Evolutionary conservation across 768 basidiomycete genomes (phyloP).

Genomic region (Auricularia auricula-judae): DNA sequence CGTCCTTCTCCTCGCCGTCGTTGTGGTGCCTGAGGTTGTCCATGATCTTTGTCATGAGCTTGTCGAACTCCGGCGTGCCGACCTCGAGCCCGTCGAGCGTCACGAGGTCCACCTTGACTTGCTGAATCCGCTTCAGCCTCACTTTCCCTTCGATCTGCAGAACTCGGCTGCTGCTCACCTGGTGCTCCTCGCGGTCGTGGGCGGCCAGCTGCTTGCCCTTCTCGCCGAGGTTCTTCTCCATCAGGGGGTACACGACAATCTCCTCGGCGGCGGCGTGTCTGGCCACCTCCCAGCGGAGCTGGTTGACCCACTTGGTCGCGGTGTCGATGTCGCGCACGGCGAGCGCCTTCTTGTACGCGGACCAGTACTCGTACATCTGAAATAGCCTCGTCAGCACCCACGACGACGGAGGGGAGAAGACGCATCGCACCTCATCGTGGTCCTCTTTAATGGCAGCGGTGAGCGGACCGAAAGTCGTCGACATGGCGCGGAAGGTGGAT

Average conservation of each 20-base stretch:
- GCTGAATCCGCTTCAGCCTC: not conserved
- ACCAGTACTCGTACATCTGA: conserved; percentile 49
- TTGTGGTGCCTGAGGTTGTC: conserved; percentile 40
- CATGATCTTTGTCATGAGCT: conserved; percentile 34
- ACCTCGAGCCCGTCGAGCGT: conserved; percentile 28
- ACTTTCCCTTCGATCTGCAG: no score
- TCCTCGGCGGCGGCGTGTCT: conserved; percentile 54
- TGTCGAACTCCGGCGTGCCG: conserved; percentile 24
- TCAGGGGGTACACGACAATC: conserved; percentile 50
- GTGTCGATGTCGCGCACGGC: conserved; percentile 32
- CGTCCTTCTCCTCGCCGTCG: conserved; percentile 45
- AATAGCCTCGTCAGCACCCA: not conserved
- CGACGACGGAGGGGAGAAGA: not conserved
- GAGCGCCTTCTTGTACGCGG: conserved; percentile 29
- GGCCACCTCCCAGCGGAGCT: conserved; percentile 40
- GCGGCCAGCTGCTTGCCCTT: conserved; percentile 40
- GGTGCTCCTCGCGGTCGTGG: conserved; percentile 46
- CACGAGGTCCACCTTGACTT: conserved; percentile 31
- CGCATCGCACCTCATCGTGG: conserved; percentile 31
- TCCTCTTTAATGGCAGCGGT: conserved; percentile 37
- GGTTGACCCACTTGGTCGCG: conserved; percentile 42
- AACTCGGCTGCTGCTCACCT: conserved; percentile 21
- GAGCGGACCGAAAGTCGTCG: conserved; percentile 10
- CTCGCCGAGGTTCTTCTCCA: conserved; percentile 45
- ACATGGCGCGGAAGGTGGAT: not conserved